A percentile compares a stretch with the other conserved stretches of the same genome.
Evolutionary conservation across 2,329 filamentous ascomycete genomes (phyloP).

Genomic region (Hymenoscyphus infarciens): DNA sequence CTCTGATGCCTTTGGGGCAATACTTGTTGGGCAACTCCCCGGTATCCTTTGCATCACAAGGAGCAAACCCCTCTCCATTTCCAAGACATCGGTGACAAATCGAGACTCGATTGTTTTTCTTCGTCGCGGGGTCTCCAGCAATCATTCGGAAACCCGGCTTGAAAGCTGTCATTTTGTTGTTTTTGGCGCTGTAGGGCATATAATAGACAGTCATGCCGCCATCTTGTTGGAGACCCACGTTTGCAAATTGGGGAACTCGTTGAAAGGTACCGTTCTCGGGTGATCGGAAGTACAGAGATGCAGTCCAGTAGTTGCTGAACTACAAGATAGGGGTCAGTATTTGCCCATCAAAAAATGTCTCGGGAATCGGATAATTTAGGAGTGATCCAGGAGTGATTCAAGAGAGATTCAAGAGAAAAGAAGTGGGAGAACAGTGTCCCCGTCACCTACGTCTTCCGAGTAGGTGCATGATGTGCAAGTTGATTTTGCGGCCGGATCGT

Average conservation of each 20-base stretch:
- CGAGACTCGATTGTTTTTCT: conserved; percentile 45
- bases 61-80: conserved; percentile 33
- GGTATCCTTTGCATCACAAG: conserved; percentile 38
- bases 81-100: conserved; percentile 54
- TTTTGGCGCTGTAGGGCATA: conserved; percentile 14
- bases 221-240: conserved; percentile 30
- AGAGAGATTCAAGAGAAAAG: too few relatives aligned
- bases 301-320: conserved; percentile 36
- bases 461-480: conserved; percentile 35
- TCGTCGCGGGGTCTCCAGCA: conserved; percentile 51
- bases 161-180: conserved; percentile 44
- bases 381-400: too few relatives aligned
- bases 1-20: conserved; percentile 48
- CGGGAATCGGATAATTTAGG: too few relatives aligned
- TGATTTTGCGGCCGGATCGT: conserved; percentile 28
- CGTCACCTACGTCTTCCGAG: conserved; percentile 28
- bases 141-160: conserved; percentile 63
- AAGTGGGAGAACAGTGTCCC: too few relatives aligned
- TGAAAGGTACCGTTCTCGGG: conserved; percentile 32
- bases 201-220: conserved; percentile 41
- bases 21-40: conserved; percentile 50
- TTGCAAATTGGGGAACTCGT: conserved; percentile 23
- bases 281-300: conserved; percentile 31
- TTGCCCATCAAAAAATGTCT: too few relatives aligned
- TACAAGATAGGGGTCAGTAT: too few relatives aligned